Conservation (phyloP, 1,139 yeast species). For the Eremothecium coryli region DNA sequence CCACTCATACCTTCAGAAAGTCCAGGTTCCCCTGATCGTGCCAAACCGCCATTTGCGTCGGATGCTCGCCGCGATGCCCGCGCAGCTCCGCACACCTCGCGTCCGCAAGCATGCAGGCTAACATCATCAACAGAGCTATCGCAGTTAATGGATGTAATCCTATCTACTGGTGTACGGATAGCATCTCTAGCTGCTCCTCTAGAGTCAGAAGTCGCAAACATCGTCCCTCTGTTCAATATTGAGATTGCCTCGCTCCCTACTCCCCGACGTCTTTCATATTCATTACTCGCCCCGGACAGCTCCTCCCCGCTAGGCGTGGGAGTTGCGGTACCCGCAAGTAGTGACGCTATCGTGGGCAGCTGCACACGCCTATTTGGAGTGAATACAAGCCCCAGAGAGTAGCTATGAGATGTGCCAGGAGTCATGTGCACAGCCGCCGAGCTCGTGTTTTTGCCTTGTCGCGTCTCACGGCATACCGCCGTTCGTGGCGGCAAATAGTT, state of each 20-base stretch:
- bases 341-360: constrained; percentile 5
- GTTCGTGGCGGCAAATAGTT: constrained; percentile 7
- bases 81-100: constrained; percentile 1
- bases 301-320: constrained; percentile 6
- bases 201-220: constrained; percentile 16
- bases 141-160: constrained; percentile 1
- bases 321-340: constrained; percentile 4
- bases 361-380: constrained; percentile 8
- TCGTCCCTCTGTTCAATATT: constrained; percentile 13
- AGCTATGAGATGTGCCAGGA: constrained; percentile 4
- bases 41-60: not conserved
- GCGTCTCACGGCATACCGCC: constrained; percentile 8
- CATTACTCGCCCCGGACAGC: not conserved
- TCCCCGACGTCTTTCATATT: constrained; percentile 4
- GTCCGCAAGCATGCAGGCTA: constrained; percentile 1
- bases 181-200: constrained; percentile 6
- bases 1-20: constrained; percentile 1
- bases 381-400: constrained; percentile 2
- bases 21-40: not conserved
- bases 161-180: constrained; percentile 2
- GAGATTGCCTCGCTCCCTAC: constrained; percentile 12
- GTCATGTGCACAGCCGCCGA: constrained; percentile 7
- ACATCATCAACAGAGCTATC: too few species aligned
- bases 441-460: constrained; percentile 3
- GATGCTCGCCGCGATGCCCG: constrained; percentile 1